phyloP scores from a whole-genome alignment of 257 asterid species.

The Solanum sejunctum region DNA sequence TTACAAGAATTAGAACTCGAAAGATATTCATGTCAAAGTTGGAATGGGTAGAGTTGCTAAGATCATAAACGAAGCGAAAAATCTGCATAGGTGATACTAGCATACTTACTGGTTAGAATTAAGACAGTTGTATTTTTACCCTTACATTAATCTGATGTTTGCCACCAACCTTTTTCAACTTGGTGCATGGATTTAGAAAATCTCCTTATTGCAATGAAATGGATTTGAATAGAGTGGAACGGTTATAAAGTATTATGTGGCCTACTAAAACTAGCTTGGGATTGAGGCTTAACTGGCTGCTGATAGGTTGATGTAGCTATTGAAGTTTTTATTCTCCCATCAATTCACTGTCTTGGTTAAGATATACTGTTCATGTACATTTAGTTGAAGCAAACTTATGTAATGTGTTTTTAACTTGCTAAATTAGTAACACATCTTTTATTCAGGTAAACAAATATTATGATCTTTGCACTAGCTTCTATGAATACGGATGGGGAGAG shows the following conservation, averaged over 20 bases:
- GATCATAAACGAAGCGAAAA: background rate
- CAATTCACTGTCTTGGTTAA: background rate
- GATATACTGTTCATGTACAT: background rate
- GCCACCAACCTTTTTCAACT: background rate
- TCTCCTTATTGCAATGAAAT: background rate
- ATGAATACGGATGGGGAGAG: constrained; percentile 99
- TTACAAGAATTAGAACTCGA: background rate
- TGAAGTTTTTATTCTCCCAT: background rate
- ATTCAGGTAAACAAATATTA: constrained; percentile 91
- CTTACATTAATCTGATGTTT: background rate
- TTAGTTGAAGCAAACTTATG: background rate
- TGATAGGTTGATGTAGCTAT: background rate
- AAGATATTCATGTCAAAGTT: background rate
- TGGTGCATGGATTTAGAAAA: background rate
- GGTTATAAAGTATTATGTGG: background rate
- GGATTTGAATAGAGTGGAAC: background rate
- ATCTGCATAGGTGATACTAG: too few species aligned
- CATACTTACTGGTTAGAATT: background rate
- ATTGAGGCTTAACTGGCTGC: background rate
- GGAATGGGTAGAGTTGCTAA: background rate
- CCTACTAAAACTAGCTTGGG: background rate
- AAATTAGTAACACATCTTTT: background rate
- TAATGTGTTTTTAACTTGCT: background rate
- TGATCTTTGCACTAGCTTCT: constrained; percentile 97
- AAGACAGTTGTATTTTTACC: background rate